Base-by-base conservation (phyloP, 2,329 filamentous ascomycete genomes). In the Colletotrichum sp. region DNA sequence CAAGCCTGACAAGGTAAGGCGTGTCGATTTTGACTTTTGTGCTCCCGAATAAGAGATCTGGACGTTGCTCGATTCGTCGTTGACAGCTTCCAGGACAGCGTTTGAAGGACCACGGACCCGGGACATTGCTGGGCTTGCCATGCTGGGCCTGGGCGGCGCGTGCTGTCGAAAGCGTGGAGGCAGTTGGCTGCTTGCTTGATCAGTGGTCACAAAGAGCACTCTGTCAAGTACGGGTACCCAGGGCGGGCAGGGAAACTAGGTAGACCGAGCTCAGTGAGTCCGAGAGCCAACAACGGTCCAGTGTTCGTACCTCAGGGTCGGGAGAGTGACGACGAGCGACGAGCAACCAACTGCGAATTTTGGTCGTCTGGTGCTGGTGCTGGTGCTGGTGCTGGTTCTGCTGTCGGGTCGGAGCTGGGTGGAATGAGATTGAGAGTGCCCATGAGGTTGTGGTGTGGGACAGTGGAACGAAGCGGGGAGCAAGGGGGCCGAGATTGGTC, bases 1-100 rank as follows among this genome's bases (percentile, higher is more conserved):
- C 60, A 75, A 34, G 71, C 75, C 75, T 71, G 71, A 75, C 65
- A 75, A 63, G 75, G 75, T 66, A 75, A 75, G 52, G 75, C 75
- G 75, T 55, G 39, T 10, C 39, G 60, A 75, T 70, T 75, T 76
- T 76, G 75, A 76, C 71, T 76, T 76, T 72, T 62, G 75, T 28
- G 63, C 66, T 68, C 66, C 75, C 71, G 67, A 76, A 75, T 36
- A 64, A 71, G 62, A 75, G 75, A 75, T 75, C 71, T 34, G 52
- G 71, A 63, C 71, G 57, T 76, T 67, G 75, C 75, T 76, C 71
- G 75, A 75, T 76, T 75, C 52, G 71, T 76, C 66, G 24, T 72
- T 75, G 71, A 76, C 75, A 75, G 71, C n/a, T 67, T 71, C 62
- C 52, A 52, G 70, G 71, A 67, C 72, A 69, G 73, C 67, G 59